These are phyloP conservation scores for Fabrea salina DNA, from an alignment of 169 alveolate genomes.

Conservation along the genomic window DNA sequence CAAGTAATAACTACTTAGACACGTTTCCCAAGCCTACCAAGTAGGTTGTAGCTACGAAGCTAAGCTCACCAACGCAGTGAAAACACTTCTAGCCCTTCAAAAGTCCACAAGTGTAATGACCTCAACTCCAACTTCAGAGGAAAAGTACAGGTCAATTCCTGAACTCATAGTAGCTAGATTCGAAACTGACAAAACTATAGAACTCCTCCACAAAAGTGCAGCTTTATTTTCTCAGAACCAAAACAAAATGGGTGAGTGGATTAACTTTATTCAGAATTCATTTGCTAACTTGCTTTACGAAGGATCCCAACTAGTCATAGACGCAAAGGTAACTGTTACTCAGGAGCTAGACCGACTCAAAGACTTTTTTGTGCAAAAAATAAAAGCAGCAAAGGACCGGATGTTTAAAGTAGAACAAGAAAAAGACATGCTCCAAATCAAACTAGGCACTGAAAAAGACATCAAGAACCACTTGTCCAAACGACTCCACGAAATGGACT, in stretches of 20 bases:
- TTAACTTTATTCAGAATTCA: not conserved
- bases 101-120: not conserved
- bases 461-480: not conserved
- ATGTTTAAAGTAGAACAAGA: not conserved
- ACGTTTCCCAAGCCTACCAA: not conserved
- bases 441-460: not conserved
- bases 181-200: constrained; percentile 1
- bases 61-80: not conserved
- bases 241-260: constrained; percentile 14
- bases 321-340: not conserved
- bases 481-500: not conserved
- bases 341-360: not conserved
- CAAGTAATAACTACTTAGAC: not conserved
- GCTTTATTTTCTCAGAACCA: not conserved
- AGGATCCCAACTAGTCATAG: constrained; percentile 5
- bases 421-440: not conserved
- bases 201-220: not conserved
- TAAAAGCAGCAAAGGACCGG: not conserved
- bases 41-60: not conserved
- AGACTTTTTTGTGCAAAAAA: not conserved
- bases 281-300: constrained; percentile 21
- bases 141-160: not conserved
- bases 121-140: not conserved
- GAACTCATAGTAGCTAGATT: not conserved
- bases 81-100: not conserved